A percentile compares a stretch with the other conserved stretches of the same genome.
Evolutionary conservation across 2,329 filamentous ascomycete genomes (phyloP).

Genomic region (Coniella lustricola): DNA sequence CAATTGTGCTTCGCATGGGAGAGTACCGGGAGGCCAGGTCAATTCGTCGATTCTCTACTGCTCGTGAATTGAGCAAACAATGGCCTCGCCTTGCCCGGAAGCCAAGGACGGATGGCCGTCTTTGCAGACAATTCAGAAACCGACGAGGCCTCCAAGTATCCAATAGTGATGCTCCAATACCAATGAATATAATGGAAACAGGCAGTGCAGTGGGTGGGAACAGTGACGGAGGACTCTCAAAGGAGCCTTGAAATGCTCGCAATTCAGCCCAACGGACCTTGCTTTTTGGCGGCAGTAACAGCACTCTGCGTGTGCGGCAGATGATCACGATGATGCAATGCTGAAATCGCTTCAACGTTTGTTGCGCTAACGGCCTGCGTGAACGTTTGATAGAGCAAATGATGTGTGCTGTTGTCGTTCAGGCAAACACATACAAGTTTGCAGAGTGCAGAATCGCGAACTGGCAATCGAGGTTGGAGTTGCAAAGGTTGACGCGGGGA

Average conservation of each 20-base stretch:
- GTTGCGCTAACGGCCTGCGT: not conserved
- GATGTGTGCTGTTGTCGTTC: not conserved
- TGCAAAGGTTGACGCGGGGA: slow-evolving; percentile 1
- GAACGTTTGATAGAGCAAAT: not conserved
- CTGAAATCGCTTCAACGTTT: too few species aligned
- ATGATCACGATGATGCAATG: too few species aligned
- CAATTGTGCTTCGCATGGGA: not conserved
- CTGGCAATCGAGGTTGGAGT: not conserved
- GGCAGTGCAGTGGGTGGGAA: too few species aligned
- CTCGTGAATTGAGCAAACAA: not conserved
- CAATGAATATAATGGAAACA: too few species aligned
- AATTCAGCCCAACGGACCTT: too few species aligned
- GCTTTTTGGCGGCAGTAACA: too few species aligned
- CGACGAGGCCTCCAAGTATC: not conserved
- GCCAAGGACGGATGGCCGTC: not conserved
- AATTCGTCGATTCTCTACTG: not conserved
- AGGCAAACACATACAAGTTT: not conserved
- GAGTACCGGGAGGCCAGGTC: too few species aligned
- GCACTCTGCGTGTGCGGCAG: too few species aligned
- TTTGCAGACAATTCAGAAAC: not conserved
- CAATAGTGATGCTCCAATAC: too few species aligned
- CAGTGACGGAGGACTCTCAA: too few species aligned
- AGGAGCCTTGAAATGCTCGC: too few species aligned
- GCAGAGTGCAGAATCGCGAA: too few species aligned
- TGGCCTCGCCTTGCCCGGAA: not conserved